Evolutionary conservation across 2,329 filamentous ascomycete genomes (phyloP).

Genomic region (Curvularia verruculosa): DNA sequence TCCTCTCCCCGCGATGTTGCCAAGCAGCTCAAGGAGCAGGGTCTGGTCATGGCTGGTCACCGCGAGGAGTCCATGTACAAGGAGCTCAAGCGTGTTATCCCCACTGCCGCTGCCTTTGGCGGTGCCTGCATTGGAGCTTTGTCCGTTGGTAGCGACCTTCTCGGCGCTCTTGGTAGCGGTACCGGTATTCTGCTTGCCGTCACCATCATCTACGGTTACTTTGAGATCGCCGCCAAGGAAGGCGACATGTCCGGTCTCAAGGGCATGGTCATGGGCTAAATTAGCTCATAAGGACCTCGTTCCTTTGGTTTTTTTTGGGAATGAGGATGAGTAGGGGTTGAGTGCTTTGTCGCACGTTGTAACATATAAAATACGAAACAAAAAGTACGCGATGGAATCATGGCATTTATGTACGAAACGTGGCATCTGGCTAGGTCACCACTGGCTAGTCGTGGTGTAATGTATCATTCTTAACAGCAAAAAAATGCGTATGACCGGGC

Average conservation of each 20-base stretch:
- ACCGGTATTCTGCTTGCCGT: slow-evolving; percentile 98
- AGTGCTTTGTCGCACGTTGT: slow-evolving; percentile 19
- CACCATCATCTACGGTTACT: slow-evolving; percentile 99
- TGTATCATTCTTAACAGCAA: slow-evolving; percentile 16
- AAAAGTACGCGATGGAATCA: slow-evolving; percentile 17
- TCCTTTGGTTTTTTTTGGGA: slow-evolving; percentile 10
- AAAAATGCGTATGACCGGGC: neutral
- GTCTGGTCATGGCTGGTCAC: slow-evolving; percentile 98
- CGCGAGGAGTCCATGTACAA: slow-evolving; percentile 99
- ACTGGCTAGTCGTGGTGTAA: slow-evolving; percentile 9
- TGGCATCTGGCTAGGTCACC: slow-evolving; percentile 10
- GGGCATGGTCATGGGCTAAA: slow-evolving; percentile 65
- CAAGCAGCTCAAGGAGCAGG: slow-evolving; percentile 99
- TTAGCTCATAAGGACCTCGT: slow-evolving; percentile 7
- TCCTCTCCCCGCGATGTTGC: slow-evolving; percentile 97
- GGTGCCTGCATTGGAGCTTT: slow-evolving; percentile 98
- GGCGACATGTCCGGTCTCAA: slow-evolving; percentile 85
- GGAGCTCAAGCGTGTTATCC: slow-evolving; percentile 99
- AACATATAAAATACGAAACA: slow-evolving; percentile 20
- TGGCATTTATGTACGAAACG: slow-evolving; percentile 11
- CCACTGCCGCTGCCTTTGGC: slow-evolving; percentile 95
- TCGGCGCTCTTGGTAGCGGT: slow-evolving; percentile 93
- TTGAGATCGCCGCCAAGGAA: slow-evolving; percentile 98
- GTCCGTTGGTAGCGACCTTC: slow-evolving; percentile 91
- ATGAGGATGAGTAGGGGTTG: slow-evolving; percentile 4